Evolutionary conservation across 164 flowering plant species (phyloP), one percentile per base, ranked within the genome.

Genomic region (Cinnamomum chago): DNA sequence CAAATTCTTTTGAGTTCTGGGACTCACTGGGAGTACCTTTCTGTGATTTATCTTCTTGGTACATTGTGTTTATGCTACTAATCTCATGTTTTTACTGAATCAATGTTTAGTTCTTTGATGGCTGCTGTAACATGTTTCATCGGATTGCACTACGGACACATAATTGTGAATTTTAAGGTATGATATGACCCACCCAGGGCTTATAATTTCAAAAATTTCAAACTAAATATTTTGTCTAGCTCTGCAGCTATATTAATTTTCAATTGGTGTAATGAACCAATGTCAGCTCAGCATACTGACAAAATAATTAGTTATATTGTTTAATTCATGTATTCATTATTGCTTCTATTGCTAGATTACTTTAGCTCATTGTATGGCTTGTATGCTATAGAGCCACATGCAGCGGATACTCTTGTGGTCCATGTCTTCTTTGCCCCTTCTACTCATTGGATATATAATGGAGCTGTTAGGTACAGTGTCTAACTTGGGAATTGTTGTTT

Each of bases 141-240:
- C 74, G 97, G 95, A 64, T 72, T 92, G 88, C 91, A 92, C 28
- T 89, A 73, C 72, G 97, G 91, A 13, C 97, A 90, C 78, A 77
- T 90, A 67, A 73, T 87, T 75, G 84, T 87, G 65, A 84, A 86
- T 82, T 80, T 67, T 71, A 84, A 88, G 92, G 97, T 90, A 77
- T 75, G 70, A 20, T 90, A 77, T 75, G 70, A 20, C 64, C 27
- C 51, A 13, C 67, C 11, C 14, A 25, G 67, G 25, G 25, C 14
- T 64, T 6, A 64, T 22, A 23, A 23, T n/a, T 25, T 22, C 28
- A 14, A 30, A 14, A 25, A 25, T 23, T 23, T 11, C 24, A 0
- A 30, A 15, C n/a, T 14, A 25, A 67, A 28, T 67, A 25, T 28
- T 28, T 30, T 28, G 67, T 67, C 28, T 15, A 67, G 47, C 2